Percentiles rank a stretch among this genome's conserved stretches.
Evolutionary conservation across 768 basidiomycete genomes (phyloP).

Genomic region (Mrakia blollopis): DNA sequence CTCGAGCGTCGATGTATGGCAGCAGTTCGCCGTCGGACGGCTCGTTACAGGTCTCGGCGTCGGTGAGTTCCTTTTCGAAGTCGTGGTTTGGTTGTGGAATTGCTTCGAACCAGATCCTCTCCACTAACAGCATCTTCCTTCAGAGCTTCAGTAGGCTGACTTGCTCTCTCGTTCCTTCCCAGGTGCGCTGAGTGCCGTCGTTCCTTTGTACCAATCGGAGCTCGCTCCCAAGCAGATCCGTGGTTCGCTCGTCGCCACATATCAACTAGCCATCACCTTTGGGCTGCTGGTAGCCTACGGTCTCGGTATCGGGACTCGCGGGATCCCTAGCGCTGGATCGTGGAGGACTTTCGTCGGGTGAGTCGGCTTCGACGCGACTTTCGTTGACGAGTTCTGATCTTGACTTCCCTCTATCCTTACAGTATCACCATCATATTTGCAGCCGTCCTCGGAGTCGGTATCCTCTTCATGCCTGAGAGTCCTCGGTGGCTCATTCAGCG

Average conservation of each 20-base stretch:
- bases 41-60: not conserved
- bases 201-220: not conserved
- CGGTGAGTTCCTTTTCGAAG: too few species aligned
- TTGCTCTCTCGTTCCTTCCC: not conserved
- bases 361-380: not conserved
- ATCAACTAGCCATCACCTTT: not conserved
- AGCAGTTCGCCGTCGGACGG: not conserved
- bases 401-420: not conserved
- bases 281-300: not conserved
- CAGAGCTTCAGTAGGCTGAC: too few species aligned
- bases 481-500: not conserved
- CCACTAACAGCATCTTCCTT: too few species aligned
- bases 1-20: not conserved
- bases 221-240: not conserved
- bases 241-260: not conserved
- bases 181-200: not conserved
- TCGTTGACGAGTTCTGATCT: not conserved
- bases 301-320: not conserved
- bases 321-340: not conserved
- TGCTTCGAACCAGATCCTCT: too few species aligned
- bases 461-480: not conserved
- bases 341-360: not conserved
- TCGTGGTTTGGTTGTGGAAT: too few species aligned
- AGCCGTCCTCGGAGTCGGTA: not conserved
- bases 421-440: not conserved